Evolutionary conservation across 257 asterid species (phyloP).

Genomic region (Rhazya stricta): DNA sequence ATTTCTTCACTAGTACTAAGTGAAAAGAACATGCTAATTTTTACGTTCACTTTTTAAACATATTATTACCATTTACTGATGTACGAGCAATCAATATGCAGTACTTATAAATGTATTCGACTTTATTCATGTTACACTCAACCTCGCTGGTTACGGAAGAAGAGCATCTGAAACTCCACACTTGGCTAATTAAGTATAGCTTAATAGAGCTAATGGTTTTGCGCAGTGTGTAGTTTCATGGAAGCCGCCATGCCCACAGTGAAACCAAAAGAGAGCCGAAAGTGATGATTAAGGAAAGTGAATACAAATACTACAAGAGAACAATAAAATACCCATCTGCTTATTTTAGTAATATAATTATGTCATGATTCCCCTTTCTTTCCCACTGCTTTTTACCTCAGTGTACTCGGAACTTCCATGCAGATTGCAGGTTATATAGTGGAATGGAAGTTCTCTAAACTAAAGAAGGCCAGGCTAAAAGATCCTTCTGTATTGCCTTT

Average conservation of each 20-base stretch:
- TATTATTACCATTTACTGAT: too few species aligned
- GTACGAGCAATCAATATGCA: too few species aligned
- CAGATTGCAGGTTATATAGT: neutral
- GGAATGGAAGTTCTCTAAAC: neutral
- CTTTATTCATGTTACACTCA: neutral
- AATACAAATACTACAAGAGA: constrained; percentile 1
- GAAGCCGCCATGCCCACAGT: constrained; percentile 14
- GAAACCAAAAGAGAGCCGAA: neutral
- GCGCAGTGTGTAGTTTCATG: neutral
- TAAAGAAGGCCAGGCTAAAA: constrained; percentile 11
- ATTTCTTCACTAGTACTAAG: neutral
- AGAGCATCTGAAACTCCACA: neutral
- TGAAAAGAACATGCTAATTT: neutral
- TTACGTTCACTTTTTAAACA: neutral
- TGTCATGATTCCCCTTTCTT: neutral
- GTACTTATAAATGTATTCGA: too few species aligned
- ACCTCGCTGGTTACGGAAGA: neutral
- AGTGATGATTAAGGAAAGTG: constrained; percentile 5
- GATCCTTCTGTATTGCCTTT: constrained; percentile 13
- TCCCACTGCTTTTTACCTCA: neutral
- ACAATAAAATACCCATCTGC: neutral
- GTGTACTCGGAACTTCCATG: neutral
- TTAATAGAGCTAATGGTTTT: too few species aligned
- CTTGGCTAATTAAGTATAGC: too few species aligned
- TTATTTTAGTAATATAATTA: neutral